phyloP scores from a whole-genome alignment of 148 eudicot species.

The Amaranthus palmeri region DNA sequence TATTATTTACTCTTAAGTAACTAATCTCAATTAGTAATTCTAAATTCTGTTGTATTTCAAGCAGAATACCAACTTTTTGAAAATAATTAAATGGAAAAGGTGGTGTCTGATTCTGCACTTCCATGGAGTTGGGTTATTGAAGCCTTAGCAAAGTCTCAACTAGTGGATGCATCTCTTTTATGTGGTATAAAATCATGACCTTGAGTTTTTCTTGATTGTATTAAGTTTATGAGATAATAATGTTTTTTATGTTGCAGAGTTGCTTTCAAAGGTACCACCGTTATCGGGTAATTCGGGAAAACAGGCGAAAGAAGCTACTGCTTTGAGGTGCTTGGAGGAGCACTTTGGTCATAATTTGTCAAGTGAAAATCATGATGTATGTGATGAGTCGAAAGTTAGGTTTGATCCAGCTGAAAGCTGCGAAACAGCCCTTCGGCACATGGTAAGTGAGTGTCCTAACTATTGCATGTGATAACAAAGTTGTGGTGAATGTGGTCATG shows the following conservation, averaged over 20 bases:
- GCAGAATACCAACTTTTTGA: not conserved
- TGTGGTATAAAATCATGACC: conserved; percentile 24
- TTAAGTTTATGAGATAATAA: conserved; percentile 5
- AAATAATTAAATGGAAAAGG: conserved; percentile 17
- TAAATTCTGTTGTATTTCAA: not conserved
- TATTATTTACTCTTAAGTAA: not conserved
- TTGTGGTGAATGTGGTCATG: not conserved
- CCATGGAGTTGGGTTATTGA: conserved; percentile 69
- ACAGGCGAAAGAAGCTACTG: conserved; percentile 48
- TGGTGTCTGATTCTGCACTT: conserved; percentile 31
- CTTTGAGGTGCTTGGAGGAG: conserved; percentile 53
- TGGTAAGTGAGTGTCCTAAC: conserved; percentile 38
- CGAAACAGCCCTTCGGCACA: conserved; percentile 40
- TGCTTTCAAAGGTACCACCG: conserved; percentile 39
- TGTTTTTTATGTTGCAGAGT: conserved; percentile 31
- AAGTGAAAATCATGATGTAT: conserved; percentile 12
- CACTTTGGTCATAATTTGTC: conserved; percentile 25
- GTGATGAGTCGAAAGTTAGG: conserved; percentile 9
- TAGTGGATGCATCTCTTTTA: conserved; percentile 41
- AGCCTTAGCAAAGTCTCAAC: conserved; percentile 47
- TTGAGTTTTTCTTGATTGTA: not conserved
- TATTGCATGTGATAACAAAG: not conserved
- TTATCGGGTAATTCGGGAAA: conserved; percentile 32
- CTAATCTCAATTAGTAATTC: not conserved
- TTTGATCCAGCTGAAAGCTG: conserved; percentile 40